phyloP scores from a whole-genome alignment of 1,139 yeast genomes.

The Eremothecium cymbalariae region DNA sequence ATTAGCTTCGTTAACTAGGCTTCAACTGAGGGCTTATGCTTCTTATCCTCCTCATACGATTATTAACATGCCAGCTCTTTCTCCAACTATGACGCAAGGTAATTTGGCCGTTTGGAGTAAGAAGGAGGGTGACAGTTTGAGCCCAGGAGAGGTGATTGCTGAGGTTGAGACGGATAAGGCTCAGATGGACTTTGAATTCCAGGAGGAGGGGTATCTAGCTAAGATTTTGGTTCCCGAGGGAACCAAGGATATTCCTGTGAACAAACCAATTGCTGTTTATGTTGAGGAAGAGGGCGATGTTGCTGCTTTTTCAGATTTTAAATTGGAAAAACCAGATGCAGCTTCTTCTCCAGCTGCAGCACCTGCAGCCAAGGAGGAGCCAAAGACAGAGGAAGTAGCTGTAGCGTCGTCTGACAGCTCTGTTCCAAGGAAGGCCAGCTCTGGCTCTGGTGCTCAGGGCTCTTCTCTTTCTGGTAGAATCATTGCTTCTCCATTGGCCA shows the following conservation, averaged over 20 bases:
- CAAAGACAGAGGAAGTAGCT: slow-evolving; percentile 22
- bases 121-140: slow-evolving; percentile 74
- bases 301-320: slow-evolving; percentile 77
- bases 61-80: slow-evolving; percentile 73
- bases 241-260: slow-evolving; percentile 83
- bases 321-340: slow-evolving; percentile 71
- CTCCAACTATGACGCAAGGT: slow-evolving; percentile 98
- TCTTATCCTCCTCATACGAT: slow-evolving; percentile 55
- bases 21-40: slow-evolving; percentile 29
- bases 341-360: slow-evolving; percentile 40
- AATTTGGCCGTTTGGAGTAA: slow-evolving; percentile 83
- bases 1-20: slow-evolving; percentile 16
- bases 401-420: slow-evolving; percentile 16
- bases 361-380: slow-evolving; percentile 31
- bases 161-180: slow-evolving; percentile 99
- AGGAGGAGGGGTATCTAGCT: slow-evolving; percentile 94
- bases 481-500: slow-evolving; percentile 92
- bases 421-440: slow-evolving; percentile 10
- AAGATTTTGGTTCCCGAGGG: slow-evolving; percentile 83
- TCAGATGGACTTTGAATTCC: slow-evolving; percentile 97
- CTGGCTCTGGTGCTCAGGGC: slow-evolving; percentile 18
- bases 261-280: slow-evolving; percentile 92
- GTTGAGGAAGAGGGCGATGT: slow-evolving; percentile 85
- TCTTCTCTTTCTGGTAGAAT: slow-evolving; percentile 53
- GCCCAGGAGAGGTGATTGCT: slow-evolving; percentile 90